phyloP scores from a whole-genome alignment of 805 yeast genomes.

The Candida vartiovaarae region DNA sequence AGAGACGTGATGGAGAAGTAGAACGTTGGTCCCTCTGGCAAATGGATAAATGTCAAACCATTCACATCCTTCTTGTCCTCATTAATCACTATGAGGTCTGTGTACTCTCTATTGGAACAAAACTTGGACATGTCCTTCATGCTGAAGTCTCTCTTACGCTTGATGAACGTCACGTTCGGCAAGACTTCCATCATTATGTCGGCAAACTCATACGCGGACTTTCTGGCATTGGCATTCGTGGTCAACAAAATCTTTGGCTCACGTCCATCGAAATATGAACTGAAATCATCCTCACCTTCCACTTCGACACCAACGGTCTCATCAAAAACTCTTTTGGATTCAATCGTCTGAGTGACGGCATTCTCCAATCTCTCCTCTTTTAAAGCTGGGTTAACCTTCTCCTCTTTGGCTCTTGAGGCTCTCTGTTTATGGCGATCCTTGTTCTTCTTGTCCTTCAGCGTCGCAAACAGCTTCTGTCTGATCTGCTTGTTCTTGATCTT shows the following conservation, averaged over 20 bases:
- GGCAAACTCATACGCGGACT: conserved; percentile 85
- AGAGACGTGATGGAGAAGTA: conserved; percentile 81
- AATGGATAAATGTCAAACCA: conserved; percentile 87
- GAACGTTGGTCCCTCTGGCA: conserved; percentile 94
- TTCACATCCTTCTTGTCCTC: conserved; percentile 91
- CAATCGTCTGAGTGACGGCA: conserved; percentile 24
- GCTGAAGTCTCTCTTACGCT: conserved; percentile 75
- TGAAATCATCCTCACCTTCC: conserved; percentile 25
- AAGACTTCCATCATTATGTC: conserved; percentile 76
- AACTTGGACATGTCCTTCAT: conserved; percentile 83
- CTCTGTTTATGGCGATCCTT: conserved; percentile 73
- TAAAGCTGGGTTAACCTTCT: conserved; percentile 73
- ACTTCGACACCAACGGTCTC: conserved; percentile 22
- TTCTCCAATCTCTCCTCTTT: conserved; percentile 64
- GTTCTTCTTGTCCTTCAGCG: conserved; percentile 65
- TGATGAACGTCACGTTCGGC: conserved; percentile 81
- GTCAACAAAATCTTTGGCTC: conserved; percentile 83
- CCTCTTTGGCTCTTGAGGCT: conserved; percentile 81
- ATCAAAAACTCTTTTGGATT: conserved; percentile 23
- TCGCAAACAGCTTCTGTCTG: conserved; percentile 72
- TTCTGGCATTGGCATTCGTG: conserved; percentile 80
- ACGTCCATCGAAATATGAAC: conserved; percentile 23
- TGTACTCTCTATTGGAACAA: conserved; percentile 76
- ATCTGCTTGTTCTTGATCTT: conserved; percentile 69
- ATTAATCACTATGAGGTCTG: conserved; percentile 82